Evolutionary conservation across 2,329 filamentous ascomycete species (phyloP), one percentile per base, ranked within the genome.

Genomic region (Monilinia fructigena): DNA sequence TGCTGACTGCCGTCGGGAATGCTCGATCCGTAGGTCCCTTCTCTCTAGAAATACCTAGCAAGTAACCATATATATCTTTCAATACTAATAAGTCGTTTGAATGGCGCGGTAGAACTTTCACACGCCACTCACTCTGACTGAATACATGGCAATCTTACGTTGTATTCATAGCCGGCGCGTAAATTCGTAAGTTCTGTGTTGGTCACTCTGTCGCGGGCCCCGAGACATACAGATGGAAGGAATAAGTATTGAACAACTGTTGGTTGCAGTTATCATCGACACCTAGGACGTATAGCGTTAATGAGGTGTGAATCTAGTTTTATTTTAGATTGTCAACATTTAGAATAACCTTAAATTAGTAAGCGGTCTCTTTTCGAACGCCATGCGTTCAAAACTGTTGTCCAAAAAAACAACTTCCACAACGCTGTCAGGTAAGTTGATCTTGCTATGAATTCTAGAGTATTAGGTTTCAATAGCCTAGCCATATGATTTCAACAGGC

Each of bases 111-210:
- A 48, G 35, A 35, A 31, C 10, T 60, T 31, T 35, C 55, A 48
- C 35, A 18, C 42, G 56, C 56, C 42, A 35, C 42, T 26, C 42
- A 23, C 42, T 23, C 42, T 14, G 42, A 23, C 42, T 35, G 14
- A 35, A 35, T 35, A 31, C 7, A 31, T 31, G 23, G 26, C 28
- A 35, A 7, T 4, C 18, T 47, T 35, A 50, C 4, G 26, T 35
- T 20, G 28, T 60, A 50, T 50, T 38, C 58, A 60, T 38, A 60
- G 45, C 45, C 45, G 45, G 45, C 58, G 58, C 28, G n/a, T 60
- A 60, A 58, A n/a, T 11, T 59, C 26, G 42, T 60, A 23, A 50
- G 48, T 7, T 38, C 28, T 50, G 28, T 60, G 42, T 38, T 38
- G 58, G 45, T 26, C 45, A 18, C 45, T 60, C n/a, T 23, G 31